Conservation (phyloP, 2,329 filamentous ascomycete genomes). For the Trichoderma sp. region DNA sequence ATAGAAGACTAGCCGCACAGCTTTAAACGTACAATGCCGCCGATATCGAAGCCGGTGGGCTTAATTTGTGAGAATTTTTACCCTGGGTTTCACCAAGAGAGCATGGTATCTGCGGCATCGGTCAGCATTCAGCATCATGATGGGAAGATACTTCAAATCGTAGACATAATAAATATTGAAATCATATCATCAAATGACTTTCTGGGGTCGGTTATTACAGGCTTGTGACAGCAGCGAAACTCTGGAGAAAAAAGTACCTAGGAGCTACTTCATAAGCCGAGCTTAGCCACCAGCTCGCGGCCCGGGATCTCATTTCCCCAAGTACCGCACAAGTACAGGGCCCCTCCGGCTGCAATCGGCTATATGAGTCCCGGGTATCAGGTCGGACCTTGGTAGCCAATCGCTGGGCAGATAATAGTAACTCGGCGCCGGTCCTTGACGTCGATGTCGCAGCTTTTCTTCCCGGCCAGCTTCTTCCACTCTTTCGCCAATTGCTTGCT, state of each 20-base stretch:
- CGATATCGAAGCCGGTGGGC: conserved; percentile 80
- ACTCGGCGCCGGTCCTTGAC: conserved; percentile 12
- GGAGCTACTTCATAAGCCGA: conserved; percentile 20
- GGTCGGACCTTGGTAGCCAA: conserved; percentile 25
- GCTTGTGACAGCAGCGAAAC: conserved; percentile 1
- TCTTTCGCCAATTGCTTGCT: conserved; percentile 9
- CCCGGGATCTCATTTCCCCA: too few species aligned
- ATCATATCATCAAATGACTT: neutral
- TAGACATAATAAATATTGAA: neutral
- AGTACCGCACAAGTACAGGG: conserved; percentile 1
- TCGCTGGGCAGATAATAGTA: conserved; percentile 25
- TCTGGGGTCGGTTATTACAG: conserved; percentile 3
- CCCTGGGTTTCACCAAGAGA: neutral
- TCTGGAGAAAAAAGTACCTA: neutral
- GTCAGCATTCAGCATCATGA: neutral
- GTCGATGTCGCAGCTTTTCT: conserved; percentile 17
- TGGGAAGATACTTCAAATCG: neutral
- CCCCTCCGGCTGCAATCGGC: conserved; percentile 26
- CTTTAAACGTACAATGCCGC: conserved; percentile 57
- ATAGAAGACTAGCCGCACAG: conserved; percentile 63
- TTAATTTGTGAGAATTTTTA: conserved; percentile 69
- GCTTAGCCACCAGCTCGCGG: neutral
- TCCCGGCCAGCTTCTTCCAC: neutral
- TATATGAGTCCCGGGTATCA: conserved; percentile 13
- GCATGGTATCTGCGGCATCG: neutral